Conservation (phyloP, 2,329 filamentous ascomycete species). For the Diaporthe sp. region DNA sequence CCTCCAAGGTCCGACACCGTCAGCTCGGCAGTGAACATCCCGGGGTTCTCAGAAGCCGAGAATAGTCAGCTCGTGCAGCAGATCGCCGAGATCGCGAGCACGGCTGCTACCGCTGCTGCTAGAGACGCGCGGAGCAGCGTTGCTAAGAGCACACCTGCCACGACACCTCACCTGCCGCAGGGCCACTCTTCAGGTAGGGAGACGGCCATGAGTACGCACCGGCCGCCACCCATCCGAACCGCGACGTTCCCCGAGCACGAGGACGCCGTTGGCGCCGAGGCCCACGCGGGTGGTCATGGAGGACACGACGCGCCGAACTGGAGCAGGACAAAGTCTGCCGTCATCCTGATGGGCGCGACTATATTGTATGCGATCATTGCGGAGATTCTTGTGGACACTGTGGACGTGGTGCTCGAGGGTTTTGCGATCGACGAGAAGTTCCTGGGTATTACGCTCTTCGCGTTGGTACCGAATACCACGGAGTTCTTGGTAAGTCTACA, state of each 20-base stretch:
- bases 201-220: slow-evolving; percentile 36
- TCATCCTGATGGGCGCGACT: slow-evolving; percentile 91
- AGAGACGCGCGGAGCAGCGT: slow-evolving; percentile 70
- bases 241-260: slow-evolving; percentile 60
- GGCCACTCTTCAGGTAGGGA: slow-evolving; percentile 41
- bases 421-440: slow-evolving; percentile 97
- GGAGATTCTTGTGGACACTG: slow-evolving; percentile 95
- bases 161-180: slow-evolving; percentile 31
- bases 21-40: slow-evolving; percentile 64
- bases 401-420: slow-evolving; percentile 93
- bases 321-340: slow-evolving; percentile 89
- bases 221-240: slow-evolving; percentile 51
- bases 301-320: slow-evolving; percentile 99
- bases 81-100: slow-evolving; percentile 93
- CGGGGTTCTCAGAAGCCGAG: slow-evolving; percentile 84
- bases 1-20: slow-evolving; percentile 72
- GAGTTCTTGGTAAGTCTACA: slow-evolving; percentile 83
- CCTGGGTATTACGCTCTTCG: slow-evolving; percentile 94
- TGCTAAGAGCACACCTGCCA: slow-evolving; percentile 36
- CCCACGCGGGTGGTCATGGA: slow-evolving; percentile 57
- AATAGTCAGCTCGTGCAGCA: slow-evolving; percentile 86
- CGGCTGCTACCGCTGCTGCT: slow-evolving; percentile 87
- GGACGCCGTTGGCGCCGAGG: slow-evolving; percentile 50
- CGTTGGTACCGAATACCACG: slow-evolving; percentile 96
- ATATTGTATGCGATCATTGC: slow-evolving; percentile 96